Evolutionary conservation across 192 early-diverging fungal species (phyloP).

Genomic region (Dissophora ornata): DNA sequence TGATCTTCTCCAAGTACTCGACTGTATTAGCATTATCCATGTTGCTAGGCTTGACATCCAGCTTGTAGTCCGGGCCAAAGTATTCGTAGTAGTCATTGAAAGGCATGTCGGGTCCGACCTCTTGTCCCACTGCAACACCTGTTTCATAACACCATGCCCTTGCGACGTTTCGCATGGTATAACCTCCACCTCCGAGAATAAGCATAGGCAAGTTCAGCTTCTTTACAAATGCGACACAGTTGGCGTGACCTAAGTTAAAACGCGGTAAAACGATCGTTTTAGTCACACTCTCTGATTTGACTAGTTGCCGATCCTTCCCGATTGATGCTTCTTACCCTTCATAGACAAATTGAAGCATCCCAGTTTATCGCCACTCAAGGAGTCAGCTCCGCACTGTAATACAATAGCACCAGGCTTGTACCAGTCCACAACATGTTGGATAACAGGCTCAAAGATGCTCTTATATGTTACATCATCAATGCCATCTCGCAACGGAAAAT

Average conservation of each 20-base stretch:
- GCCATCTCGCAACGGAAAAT: constrained; percentile 95
- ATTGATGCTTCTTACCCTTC: constrained; percentile 59
- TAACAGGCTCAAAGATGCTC: constrained; percentile 87
- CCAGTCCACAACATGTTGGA: constrained; percentile 87
- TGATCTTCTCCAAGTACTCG: constrained; percentile 84
- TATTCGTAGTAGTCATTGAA: constrained; percentile 90
- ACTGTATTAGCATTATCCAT: constrained; percentile 89
- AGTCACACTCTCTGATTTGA: too few species aligned
- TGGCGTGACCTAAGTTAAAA: constrained; percentile 76
- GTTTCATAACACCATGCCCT: constrained; percentile 98
- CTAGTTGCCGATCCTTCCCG: too few species aligned
- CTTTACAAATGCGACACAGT: constrained; percentile 94
- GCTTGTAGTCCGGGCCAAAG: constrained; percentile 89
- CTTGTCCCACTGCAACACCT: constrained; percentile 77
- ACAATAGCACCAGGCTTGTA: constrained; percentile 93
- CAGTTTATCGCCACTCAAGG: constrained; percentile 90
- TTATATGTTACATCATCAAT: constrained; percentile 93
- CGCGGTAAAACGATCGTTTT: not conserved
- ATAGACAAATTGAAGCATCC: constrained; percentile 96
- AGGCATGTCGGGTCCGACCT: constrained; percentile 73
- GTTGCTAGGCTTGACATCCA: constrained; percentile 88
- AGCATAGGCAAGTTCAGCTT: constrained; percentile 91
- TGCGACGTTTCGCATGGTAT: constrained; percentile 96
- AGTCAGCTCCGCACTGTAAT: constrained; percentile 97
- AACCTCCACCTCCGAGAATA: constrained; percentile 96